These are phyloP conservation scores for Fusarium citri DNA, from an alignment of 2,329 filamentous ascomycete species.

Conservation along the genomic window DNA sequence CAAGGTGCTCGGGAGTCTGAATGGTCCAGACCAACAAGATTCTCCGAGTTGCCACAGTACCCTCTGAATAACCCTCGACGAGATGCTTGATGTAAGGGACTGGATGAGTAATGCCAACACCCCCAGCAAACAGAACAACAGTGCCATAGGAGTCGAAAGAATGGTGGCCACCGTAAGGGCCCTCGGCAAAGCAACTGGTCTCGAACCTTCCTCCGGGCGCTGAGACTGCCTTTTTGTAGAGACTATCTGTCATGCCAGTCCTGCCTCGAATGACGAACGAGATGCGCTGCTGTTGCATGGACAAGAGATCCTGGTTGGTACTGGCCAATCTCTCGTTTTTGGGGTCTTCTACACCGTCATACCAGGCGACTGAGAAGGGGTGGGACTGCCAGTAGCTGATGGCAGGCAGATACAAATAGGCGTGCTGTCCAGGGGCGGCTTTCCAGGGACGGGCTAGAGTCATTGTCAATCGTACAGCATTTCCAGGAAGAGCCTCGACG, in stretches of 20 bases:
- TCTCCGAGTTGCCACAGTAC: slow-evolving; percentile 77
- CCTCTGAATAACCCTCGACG: slow-evolving; percentile 74
- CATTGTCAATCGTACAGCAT: slow-evolving; percentile 78
- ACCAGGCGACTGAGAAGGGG: slow-evolving; percentile 84
- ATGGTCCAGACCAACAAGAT: slow-evolving; percentile 83
- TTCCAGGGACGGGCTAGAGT: slow-evolving; percentile 81
- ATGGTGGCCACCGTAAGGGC: slow-evolving; percentile 81
- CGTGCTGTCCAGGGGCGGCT: slow-evolving; percentile 80
- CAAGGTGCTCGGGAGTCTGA: slow-evolving; percentile 81
- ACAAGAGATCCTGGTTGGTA: slow-evolving; percentile 68
- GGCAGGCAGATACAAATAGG: slow-evolving; percentile 81
- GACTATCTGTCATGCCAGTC: slow-evolving; percentile 76
- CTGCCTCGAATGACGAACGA: slow-evolving; percentile 79
- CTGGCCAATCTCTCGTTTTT: slow-evolving; percentile 68
- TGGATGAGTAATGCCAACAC: slow-evolving; percentile 84
- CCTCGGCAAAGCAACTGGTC: slow-evolving; percentile 77
- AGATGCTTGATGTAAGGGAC: slow-evolving; percentile 80
- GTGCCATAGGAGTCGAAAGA: slow-evolving; percentile 80
- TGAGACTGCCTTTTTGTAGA: slow-evolving; percentile 76
- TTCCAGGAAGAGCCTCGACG: slow-evolving; percentile 80
- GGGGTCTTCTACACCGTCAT: slow-evolving; percentile 69
- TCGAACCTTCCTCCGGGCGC: slow-evolving; percentile 69
- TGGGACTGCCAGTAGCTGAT: slow-evolving; percentile 81
- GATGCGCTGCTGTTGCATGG: slow-evolving; percentile 72
- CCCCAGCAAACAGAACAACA: slow-evolving; percentile 81